Conservation (phyloP, 2,329 filamentous ascomycete genomes). For the Trichoderma sp. region DNA sequence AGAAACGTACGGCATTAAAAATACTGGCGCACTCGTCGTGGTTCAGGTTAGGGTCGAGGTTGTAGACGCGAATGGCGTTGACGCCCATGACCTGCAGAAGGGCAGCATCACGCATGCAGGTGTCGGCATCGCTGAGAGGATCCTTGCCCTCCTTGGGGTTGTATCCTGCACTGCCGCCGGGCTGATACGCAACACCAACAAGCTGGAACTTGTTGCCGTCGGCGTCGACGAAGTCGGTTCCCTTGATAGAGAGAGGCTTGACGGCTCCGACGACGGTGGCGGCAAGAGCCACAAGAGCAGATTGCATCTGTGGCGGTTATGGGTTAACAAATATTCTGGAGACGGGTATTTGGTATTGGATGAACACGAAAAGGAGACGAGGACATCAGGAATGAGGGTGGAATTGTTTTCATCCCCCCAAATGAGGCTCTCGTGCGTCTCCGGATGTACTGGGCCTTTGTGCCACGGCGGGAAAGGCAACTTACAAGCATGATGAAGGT, state of each 20-base stretch:
- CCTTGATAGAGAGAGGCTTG: slow-evolving; percentile 53
- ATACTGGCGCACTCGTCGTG: slow-evolving; percentile 65
- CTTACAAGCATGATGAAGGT: slow-evolving; percentile 20
- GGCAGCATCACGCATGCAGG: slow-evolving; percentile 62
- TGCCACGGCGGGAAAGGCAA: not conserved
- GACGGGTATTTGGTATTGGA: not conserved
- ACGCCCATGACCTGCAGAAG: slow-evolving; percentile 62
- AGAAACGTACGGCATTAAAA: slow-evolving; percentile 54
- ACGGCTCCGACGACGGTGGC: slow-evolving; percentile 55
- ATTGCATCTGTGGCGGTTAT: slow-evolving; percentile 32
- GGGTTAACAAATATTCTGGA: not conserved
- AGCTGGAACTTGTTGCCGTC: slow-evolving; percentile 61
- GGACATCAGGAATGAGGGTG: not conserved
- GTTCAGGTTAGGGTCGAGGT: slow-evolving; percentile 62
- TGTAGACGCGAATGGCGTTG: slow-evolving; percentile 69
- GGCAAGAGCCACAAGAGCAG: slow-evolving; percentile 51
- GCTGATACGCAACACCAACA: slow-evolving; percentile 66
- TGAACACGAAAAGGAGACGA: not conserved
- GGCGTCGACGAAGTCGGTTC: slow-evolving; percentile 58
- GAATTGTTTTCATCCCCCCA: not conserved
- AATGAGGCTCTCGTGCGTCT: not conserved
- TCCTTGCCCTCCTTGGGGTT: slow-evolving; percentile 53
- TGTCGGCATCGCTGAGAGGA: slow-evolving; percentile 55
- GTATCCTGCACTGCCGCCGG: slow-evolving; percentile 62
- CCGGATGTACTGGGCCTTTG: not conserved